Base-by-base conservation (phyloP, 768 basidiomycete species). In the Mycena alexandri region DNA sequence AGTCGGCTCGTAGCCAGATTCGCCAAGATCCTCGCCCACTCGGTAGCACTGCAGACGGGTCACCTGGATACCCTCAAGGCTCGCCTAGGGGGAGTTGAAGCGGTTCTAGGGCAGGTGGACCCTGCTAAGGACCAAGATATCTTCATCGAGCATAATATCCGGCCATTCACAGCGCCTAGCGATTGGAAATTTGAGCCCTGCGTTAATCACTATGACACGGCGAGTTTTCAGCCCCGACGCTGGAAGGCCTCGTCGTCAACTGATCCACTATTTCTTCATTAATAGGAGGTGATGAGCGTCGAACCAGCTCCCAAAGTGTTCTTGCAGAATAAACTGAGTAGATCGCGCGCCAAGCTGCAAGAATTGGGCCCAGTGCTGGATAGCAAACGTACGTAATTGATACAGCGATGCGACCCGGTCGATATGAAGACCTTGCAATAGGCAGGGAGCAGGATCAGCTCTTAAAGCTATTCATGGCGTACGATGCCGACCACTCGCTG, bases 121-220 rank as follows among this genome's bases (percentile, higher is more conserved):
- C 80, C 89, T 16, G 72, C 77, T 22, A 82, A 84, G 71, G 94
- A 95, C 70, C 90, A 94, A 74, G 82, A 80, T 53, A 79, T 94
- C 34, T 95, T 90, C 79, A 86, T 94, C 33, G 84, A 90, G 61
- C 83, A 90, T 73, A 95, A 95, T 74, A 76, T 87, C 41, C 83
- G 90, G 38, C 83, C 86, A 3, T 95, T 94, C 75, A 81, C 78
- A 34, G 77, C 85, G 13, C 93, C 94, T 11, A 73, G 71, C 13
- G 89, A 93, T 73, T 93, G 88, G 90, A 77, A 67, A 47, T 95
- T 94, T 72, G 93, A 95, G 74, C 91, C 93, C 16, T 93, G 90
- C 68, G 68, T 84, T 9, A 86, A 79, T 59, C 88, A 92, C 70
- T 95, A 95, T 75, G 94, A 95, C 73, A 92, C 88, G 51, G 93